Percentiles rank a stretch among this genome's conserved stretches.
Conservation (phyloP, 1,139 yeast genomes). For the Hyphopichia buzzinii region DNA sequence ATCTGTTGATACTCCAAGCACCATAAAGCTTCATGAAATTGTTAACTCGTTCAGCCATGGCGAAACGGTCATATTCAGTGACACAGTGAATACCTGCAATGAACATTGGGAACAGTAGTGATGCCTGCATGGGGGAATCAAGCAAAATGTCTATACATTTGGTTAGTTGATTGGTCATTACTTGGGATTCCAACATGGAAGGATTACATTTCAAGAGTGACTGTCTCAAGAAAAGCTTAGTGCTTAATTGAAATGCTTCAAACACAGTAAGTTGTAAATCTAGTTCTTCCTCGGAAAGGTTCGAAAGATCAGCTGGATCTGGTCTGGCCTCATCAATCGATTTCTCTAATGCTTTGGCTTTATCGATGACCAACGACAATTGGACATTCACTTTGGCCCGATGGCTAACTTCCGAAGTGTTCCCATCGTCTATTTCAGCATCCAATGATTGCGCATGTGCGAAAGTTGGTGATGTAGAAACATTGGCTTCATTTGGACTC, state of each 20-base stretch:
- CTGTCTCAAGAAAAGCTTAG: conserved; percentile 66
- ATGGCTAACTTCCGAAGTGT: conserved; percentile 23
- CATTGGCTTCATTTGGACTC: neutral
- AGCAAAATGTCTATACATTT: conserved; percentile 61
- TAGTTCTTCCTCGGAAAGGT: conserved; percentile 51
- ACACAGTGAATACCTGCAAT: conserved; percentile 73
- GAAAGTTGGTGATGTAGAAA: conserved; percentile 2
- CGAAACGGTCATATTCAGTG: conserved; percentile 44
- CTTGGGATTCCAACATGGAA: conserved; percentile 62
- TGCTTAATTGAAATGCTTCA: conserved; percentile 69
- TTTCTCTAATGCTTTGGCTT: conserved; percentile 46
- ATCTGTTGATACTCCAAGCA: conserved; percentile 65
- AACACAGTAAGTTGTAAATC: conserved; percentile 69
- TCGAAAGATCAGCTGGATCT: conserved; percentile 46
- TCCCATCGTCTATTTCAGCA: conserved; percentile 7
- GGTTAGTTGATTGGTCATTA: conserved; percentile 52
- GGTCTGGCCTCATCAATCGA: conserved; percentile 56
- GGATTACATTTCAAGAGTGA: conserved; percentile 62
- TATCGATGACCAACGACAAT: conserved; percentile 25
- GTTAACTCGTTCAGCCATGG: conserved; percentile 53
- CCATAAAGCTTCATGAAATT: conserved; percentile 59
- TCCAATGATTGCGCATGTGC: neutral
- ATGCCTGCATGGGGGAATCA: conserved; percentile 68
- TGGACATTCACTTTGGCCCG: conserved; percentile 24
- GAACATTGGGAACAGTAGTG: conserved; percentile 72